phyloP scores from a whole-genome alignment of 768 basidiomycete species.

The Pleurotus cornucopiae region DNA sequence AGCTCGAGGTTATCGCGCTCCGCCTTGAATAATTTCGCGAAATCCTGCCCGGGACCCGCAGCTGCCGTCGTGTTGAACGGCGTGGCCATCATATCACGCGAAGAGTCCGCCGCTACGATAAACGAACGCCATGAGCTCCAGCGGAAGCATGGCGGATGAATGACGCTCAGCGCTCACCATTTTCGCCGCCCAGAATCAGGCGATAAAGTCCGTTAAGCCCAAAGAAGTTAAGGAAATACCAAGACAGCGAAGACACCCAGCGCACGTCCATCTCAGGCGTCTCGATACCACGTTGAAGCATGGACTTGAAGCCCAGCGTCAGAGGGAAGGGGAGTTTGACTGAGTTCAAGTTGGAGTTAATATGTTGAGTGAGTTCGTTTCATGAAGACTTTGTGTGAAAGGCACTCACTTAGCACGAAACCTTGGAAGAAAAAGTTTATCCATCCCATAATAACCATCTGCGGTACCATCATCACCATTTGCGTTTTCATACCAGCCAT shows the following conservation, averaged over 20 bases:
- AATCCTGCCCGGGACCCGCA: constrained; percentile 74
- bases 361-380: too few species aligned
- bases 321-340: constrained; percentile 97
- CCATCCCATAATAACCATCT: constrained; percentile 99
- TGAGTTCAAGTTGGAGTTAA: constrained; percentile 22
- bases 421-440: constrained; percentile 99
- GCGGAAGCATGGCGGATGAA: constrained; percentile 7
- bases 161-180: constrained; percentile 50
- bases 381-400: too few species aligned
- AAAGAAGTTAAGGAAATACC: constrained; percentile 99
- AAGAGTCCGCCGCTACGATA: constrained; percentile 68
- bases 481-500: constrained; percentile 99
- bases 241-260: constrained; percentile 98
- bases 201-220: constrained; percentile 95
- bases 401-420: constrained; percentile 87
- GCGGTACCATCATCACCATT: constrained; percentile 98
- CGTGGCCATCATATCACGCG: constrained; percentile 66
- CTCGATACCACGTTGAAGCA: constrained; percentile 94
- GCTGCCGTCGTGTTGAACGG: constrained; percentile 57
- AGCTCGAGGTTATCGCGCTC: constrained; percentile 93
- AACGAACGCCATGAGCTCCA: neutral
- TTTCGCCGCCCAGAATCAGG: constrained; percentile 86
- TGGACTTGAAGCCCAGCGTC: constrained; percentile 94
- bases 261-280: constrained; percentile 96
- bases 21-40: constrained; percentile 81